A percentile compares a stretch with the other conserved stretches of the same genome.
Conservation (phyloP, 768 basidiomycete genomes). For the Pleurotus citrinopileatus region DNA sequence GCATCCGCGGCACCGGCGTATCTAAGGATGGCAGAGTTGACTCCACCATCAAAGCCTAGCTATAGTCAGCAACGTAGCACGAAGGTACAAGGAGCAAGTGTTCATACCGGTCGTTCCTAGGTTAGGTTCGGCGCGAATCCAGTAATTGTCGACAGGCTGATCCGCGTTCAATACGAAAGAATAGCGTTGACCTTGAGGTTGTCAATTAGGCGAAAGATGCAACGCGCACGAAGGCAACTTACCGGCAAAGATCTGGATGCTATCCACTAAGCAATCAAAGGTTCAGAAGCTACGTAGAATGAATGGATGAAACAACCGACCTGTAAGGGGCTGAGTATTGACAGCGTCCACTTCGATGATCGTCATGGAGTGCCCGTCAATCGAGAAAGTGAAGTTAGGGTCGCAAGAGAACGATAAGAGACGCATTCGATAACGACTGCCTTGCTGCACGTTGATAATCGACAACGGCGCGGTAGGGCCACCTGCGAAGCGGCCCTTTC, state of each 20-base stretch:
- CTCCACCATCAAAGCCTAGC: conserved; percentile 24
- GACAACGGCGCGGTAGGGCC: conserved; percentile 31
- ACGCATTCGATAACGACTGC: conserved; percentile 38
- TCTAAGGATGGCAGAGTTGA: conserved; percentile 41
- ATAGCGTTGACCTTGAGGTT: conserved; percentile 30
- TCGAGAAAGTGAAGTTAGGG: conserved; percentile 25
- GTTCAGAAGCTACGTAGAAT: too few species aligned
- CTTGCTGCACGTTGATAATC: conserved; percentile 34
- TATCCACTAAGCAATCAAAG: conserved; percentile 33
- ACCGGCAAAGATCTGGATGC: conserved; percentile 34
- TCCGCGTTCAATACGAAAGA: conserved; percentile 32
- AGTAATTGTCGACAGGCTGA: conserved; percentile 40
- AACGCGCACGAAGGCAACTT: too few species aligned
- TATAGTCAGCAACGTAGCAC: conserved; percentile 11
- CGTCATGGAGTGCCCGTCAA: conserved; percentile 28
- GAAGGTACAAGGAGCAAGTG: conserved; percentile 18
- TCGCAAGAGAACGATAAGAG: conserved; percentile 27
- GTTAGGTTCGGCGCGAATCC: conserved; percentile 31
- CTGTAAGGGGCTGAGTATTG: conserved; percentile 23
- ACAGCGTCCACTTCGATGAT: conserved; percentile 44
- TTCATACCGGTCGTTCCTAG: not conserved
- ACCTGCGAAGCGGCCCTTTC: conserved; percentile 34
- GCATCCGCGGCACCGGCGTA: conserved; percentile 28
- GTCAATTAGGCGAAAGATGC: too few species aligned
- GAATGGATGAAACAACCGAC: too few species aligned